phyloP scores from a whole-genome alignment of 2,329 filamentous ascomycete genomes.

The Fusarium sp. region DNA sequence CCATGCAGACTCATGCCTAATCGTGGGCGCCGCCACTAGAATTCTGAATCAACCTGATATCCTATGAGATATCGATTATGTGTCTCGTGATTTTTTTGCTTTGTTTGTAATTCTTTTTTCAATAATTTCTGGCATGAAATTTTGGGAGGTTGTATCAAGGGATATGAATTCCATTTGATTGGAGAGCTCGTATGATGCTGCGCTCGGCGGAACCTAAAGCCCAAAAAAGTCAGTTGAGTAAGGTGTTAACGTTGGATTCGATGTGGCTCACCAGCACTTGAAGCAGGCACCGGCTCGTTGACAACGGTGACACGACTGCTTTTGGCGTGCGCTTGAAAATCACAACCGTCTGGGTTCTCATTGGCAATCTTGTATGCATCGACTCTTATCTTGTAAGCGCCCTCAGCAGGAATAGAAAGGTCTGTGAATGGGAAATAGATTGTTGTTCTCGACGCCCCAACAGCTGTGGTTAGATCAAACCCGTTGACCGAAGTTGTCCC shows the following conservation, averaged over 20 bases:
- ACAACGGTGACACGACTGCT: slow-evolving; percentile 31
- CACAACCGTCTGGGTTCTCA: slow-evolving; percentile 20
- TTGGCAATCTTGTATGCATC: slow-evolving; percentile 46
- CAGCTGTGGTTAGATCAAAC: slow-evolving; percentile 10
- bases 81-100: not conserved
- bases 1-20: not conserved
- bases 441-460: slow-evolving; percentile 9
- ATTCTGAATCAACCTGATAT: not conserved
- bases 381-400: slow-evolving; percentile 46
- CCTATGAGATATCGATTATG: not conserved
- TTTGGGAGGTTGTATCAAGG: not conserved
- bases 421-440: slow-evolving; percentile 46
- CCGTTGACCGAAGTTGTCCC: slow-evolving; percentile 39
- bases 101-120: not conserved
- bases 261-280: slow-evolving; percentile 14
- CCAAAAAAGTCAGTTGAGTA: not conserved
- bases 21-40: not conserved
- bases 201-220: slow-evolving; percentile 17
- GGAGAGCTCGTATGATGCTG: slow-evolving; percentile 5
- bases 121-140: not conserved
- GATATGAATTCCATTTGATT: not conserved
- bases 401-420: slow-evolving; percentile 40
- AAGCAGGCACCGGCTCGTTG: slow-evolving; percentile 8
- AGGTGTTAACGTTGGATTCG: rapidly evolving
- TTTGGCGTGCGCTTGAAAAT: slow-evolving; percentile 31